Conservation (phyloP, 805 yeast genomes). For the Lipomyces mesembrius region DNA sequence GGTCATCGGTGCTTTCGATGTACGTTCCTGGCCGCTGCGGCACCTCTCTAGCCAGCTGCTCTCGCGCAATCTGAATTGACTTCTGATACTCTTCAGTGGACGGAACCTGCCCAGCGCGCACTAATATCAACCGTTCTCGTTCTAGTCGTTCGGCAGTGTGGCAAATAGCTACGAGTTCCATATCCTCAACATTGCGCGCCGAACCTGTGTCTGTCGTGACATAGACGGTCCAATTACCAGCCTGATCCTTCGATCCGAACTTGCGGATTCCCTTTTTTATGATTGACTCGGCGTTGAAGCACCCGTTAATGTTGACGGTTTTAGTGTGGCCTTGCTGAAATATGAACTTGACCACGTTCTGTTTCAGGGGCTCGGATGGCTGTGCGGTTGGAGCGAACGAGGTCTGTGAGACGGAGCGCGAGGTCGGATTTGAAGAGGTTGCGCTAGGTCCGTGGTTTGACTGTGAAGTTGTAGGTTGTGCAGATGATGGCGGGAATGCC, state of each 20-base stretch:
- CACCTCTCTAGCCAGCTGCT: slow-evolving; percentile 29
- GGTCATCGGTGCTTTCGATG: slow-evolving; percentile 12
- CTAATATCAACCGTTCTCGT: slow-evolving; percentile 70
- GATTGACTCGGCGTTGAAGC: slow-evolving; percentile 79
- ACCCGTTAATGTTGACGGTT: slow-evolving; percentile 72
- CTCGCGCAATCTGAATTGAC: slow-evolving; percentile 34
- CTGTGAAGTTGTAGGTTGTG: slow-evolving; percentile 1
- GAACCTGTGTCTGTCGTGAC: slow-evolving; percentile 64
- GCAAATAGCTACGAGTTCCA: slow-evolving; percentile 80
- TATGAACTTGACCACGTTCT: slow-evolving; percentile 61
- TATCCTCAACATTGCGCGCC: slow-evolving; percentile 64
- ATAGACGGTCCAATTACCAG: slow-evolving; percentile 50
- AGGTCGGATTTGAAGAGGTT: not conserved
- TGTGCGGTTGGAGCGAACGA: slow-evolving; percentile 2
- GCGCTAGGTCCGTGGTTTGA: not conserved
- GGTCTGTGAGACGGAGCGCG: slow-evolving; percentile 2
- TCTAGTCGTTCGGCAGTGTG: slow-evolving; percentile 74
- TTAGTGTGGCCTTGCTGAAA: slow-evolving; percentile 73
- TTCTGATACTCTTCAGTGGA: slow-evolving; percentile 44
- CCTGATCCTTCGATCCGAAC: slow-evolving; percentile 45
- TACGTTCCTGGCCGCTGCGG: slow-evolving; percentile 30
- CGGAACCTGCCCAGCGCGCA: slow-evolving; percentile 68
- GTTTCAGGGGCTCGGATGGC: slow-evolving; percentile 22
- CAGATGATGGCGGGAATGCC: slow-evolving; percentile 1
- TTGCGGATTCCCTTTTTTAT: slow-evolving; percentile 68